Percentiles rank a stretch among this genome's conserved stretches.
Evolutionary conservation across 176 grass and related monocot species (phyloP).

Genomic region (Poa pratensis): DNA sequence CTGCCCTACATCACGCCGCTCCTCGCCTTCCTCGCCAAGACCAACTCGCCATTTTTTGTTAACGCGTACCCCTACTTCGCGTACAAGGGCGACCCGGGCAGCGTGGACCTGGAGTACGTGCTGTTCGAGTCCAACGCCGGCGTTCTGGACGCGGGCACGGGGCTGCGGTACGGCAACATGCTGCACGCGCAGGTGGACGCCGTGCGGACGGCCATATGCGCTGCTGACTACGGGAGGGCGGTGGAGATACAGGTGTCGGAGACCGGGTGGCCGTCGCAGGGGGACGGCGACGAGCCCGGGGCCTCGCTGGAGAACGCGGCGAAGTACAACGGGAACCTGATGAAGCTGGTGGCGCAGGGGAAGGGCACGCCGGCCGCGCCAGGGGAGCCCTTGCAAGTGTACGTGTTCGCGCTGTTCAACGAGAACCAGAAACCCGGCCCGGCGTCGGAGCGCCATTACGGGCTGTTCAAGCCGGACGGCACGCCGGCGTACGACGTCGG

Average conservation of each 20-base stretch:
- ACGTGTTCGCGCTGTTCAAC: slow-evolving; percentile 94
- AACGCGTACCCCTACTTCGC: slow-evolving; percentile 96
- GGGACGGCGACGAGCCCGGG: slow-evolving; percentile 74
- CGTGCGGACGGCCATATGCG: slow-evolving; percentile 62
- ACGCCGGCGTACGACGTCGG: slow-evolving; percentile 76
- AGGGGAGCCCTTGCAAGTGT: slow-evolving; percentile 61
- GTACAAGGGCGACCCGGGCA: slow-evolving; percentile 73
- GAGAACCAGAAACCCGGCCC: slow-evolving; percentile 88
- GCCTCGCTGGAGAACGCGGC: slow-evolving; percentile 75
- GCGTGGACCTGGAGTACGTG: slow-evolving; percentile 68
- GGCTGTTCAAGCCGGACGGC: slow-evolving; percentile 82
- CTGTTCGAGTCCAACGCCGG: slow-evolving; percentile 65
- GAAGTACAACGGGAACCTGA: slow-evolving; percentile 85
- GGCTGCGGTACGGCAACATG: slow-evolving; percentile 82
- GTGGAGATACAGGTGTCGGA: slow-evolving; percentile 83
- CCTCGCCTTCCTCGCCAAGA: slow-evolving; percentile 69
- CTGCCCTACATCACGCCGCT: slow-evolving; percentile 62
- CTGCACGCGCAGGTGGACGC: slow-evolving; percentile 94
- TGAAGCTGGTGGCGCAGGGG: slow-evolving; percentile 62
- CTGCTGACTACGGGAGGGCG: slow-evolving; percentile 48
- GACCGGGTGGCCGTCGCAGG: slow-evolving; percentile 89
- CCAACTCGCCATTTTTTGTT: slow-evolving; percentile 70
- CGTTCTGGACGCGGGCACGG: slow-evolving; percentile 67
- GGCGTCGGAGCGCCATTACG: slow-evolving; percentile 83
- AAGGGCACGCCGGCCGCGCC: slow-evolving; percentile 79